phyloP scores from a whole-genome alignment of 1,284 basidiomycete genomes.

The Pseudozyma sp. region DNA sequence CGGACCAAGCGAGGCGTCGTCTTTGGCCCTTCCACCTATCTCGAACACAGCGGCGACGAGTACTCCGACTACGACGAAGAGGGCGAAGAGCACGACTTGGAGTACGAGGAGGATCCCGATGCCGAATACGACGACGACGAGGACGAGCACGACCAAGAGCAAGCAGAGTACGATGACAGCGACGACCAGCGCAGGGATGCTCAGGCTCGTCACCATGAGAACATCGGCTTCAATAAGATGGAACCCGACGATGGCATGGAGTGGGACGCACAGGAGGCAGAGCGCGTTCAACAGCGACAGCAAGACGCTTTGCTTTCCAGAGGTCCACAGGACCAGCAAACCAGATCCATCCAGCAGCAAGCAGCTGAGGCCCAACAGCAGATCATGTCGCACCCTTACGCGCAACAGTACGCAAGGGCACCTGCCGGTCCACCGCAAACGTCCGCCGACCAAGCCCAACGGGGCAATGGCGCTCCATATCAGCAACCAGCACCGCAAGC shows the following conservation, averaged over 20 bases:
- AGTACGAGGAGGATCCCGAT: conserved; percentile 51
- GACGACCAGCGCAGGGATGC: neutral
- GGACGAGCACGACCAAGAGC: conserved; percentile 17
- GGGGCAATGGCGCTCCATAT: conserved; percentile 8
- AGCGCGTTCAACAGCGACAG: conserved; percentile 65
- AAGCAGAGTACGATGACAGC: conserved; percentile 6
- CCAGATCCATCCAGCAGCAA: conserved; percentile 33
- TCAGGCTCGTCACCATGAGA: conserved; percentile 9
- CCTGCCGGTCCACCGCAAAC: conserved; percentile 18
- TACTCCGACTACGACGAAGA: conserved; percentile 59
- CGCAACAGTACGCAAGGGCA: conserved; percentile 20
- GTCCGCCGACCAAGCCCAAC: conserved; percentile 13
- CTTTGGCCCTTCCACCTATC: conserved; percentile 63
- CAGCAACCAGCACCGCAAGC: conserved; percentile 59
- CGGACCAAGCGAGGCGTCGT: conserved; percentile 60
- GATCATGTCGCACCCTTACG: conserved; percentile 19
- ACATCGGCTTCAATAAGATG: conserved; percentile 63
- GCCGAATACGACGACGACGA: conserved; percentile 53
- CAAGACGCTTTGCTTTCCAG: conserved; percentile 25
- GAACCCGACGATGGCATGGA: conserved; percentile 72
- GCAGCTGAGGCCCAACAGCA: conserved; percentile 25
- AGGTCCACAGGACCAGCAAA: conserved; percentile 23
- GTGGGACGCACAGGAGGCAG: conserved; percentile 71
- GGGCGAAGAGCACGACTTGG: conserved; percentile 55
- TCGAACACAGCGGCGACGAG: conserved; percentile 67